phyloP scores from a whole-genome alignment of 768 basidiomycete genomes.

The Cantharellus cinnabarinus region DNA sequence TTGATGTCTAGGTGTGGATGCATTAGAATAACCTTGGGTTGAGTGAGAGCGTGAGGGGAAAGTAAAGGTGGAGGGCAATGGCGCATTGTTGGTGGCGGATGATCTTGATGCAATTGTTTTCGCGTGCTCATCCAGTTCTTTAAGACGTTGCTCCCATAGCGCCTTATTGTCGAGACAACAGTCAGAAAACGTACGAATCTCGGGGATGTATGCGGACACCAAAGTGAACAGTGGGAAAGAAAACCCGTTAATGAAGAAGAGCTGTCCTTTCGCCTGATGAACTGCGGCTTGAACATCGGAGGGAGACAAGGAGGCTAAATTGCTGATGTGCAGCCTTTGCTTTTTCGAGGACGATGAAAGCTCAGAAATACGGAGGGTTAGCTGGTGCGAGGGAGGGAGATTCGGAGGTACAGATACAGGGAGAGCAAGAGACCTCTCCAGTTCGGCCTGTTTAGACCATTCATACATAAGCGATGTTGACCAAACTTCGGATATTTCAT shows the following conservation, averaged over 20 bases:
- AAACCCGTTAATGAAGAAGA: conserved; percentile 72
- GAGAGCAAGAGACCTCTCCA: conserved; percentile 62
- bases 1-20: too few relatives aligned
- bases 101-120: neutral
- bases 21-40: too few relatives aligned
- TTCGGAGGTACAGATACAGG: conserved; percentile 28
- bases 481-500: conserved; percentile 84
- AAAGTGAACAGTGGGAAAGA: conserved; percentile 69
- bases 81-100: too few relatives aligned
- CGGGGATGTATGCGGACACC: conserved; percentile 20
- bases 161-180: neutral
- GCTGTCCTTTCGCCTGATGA: conserved; percentile 55
- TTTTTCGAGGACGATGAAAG: neutral
- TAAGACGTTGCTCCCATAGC: neutral
- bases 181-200: neutral
- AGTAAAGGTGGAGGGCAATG: too few relatives aligned
- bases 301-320: too few relatives aligned
- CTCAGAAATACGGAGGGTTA: neutral
- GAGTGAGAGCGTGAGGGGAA: too few relatives aligned
- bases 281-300: too few relatives aligned
- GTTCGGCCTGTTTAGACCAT: conserved; percentile 75
- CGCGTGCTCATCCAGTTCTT: neutral
- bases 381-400: conserved; percentile 3
- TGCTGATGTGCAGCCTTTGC: neutral
- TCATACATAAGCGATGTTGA: conserved; percentile 72